A percentile compares a stretch with the other conserved stretches of the same genome.
phyloP scores from a whole-genome alignment of 2,329 filamentous ascomycete species.

The Stagonosporopsis tanaceti region DNA sequence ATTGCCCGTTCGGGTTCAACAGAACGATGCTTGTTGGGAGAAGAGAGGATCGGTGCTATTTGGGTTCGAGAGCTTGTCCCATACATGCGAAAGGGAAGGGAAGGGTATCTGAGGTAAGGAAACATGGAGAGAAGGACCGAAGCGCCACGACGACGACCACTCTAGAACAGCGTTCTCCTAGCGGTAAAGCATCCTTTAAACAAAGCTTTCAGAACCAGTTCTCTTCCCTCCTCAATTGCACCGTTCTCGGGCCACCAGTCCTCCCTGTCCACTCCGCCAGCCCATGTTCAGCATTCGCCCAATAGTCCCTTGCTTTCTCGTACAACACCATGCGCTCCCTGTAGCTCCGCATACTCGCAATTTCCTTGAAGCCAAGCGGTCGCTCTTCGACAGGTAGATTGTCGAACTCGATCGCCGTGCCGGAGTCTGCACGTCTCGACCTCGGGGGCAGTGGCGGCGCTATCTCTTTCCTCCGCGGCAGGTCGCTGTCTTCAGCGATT shows the following conservation, averaged over 20 bases:
- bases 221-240: constrained; percentile 8
- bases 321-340: constrained; percentile 43
- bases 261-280: constrained; percentile 39
- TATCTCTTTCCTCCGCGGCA: background rate
- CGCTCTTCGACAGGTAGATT: constrained; percentile 27
- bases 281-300: constrained; percentile 47
- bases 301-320: constrained; percentile 45
- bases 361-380: constrained; percentile 45
- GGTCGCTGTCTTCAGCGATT: background rate
- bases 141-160: background rate
- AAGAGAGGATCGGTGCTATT: background rate
- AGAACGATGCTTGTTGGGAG: background rate
- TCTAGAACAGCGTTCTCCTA: background rate
- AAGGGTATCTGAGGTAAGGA: constrained; percentile 7
- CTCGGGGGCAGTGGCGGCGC: constrained; percentile 14
- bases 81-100: background rate
- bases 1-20: constrained; percentile 5
- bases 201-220: background rate
- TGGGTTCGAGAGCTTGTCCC: background rate
- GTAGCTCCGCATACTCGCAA: constrained; percentile 35
- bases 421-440: constrained; percentile 42
- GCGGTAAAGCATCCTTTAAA: background rate
- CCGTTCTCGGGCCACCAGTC: constrained; percentile 17
- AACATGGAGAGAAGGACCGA: background rate
- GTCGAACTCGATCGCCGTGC: constrained; percentile 41